Evolutionary conservation across 768 basidiomycete genomes (phyloP).

Genomic region (Megacollybia marginata): DNA sequence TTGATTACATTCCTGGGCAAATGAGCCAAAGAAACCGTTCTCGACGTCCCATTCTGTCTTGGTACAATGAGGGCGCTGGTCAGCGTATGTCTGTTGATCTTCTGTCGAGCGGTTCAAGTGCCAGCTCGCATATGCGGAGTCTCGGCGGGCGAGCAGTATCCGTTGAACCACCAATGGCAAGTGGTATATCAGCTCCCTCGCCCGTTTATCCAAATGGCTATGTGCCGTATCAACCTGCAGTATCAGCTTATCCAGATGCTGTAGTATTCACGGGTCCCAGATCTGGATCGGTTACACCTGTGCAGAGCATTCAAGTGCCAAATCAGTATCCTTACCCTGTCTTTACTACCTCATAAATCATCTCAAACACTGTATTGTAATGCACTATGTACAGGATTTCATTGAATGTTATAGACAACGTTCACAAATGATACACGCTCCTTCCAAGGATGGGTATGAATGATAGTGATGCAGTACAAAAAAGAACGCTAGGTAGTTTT

Average conservation of each 20-base stretch:
- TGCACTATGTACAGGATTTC: too few relatives aligned
- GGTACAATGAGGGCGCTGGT: slow-evolving; percentile 1
- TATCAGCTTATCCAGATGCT: neutral
- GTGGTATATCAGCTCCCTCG: neutral
- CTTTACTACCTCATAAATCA: neutral
- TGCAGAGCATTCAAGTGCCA: neutral
- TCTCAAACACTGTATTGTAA: neutral
- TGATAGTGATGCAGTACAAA: neutral
- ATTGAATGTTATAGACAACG: too few relatives aligned
- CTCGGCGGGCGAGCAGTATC: too few relatives aligned
- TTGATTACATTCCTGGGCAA: slow-evolving; percentile 34
- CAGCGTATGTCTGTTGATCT: neutral
- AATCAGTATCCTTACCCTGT: neutral
- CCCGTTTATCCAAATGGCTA: neutral
- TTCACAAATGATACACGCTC: too few relatives aligned
- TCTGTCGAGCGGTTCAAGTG: neutral
- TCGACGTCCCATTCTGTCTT: slow-evolving; percentile 3
- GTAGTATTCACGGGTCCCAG: neutral
- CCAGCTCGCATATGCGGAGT: too few relatives aligned
- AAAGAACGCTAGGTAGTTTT: neutral
- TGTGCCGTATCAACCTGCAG: neutral
- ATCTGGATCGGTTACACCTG: neutral
- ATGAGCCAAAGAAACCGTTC: slow-evolving; percentile 5
- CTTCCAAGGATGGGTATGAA: too few relatives aligned
- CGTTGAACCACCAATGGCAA: neutral